Conservation (phyloP, 2,329 filamentous ascomycete genomes). For the Dothiorella sarmentorum region DNA sequence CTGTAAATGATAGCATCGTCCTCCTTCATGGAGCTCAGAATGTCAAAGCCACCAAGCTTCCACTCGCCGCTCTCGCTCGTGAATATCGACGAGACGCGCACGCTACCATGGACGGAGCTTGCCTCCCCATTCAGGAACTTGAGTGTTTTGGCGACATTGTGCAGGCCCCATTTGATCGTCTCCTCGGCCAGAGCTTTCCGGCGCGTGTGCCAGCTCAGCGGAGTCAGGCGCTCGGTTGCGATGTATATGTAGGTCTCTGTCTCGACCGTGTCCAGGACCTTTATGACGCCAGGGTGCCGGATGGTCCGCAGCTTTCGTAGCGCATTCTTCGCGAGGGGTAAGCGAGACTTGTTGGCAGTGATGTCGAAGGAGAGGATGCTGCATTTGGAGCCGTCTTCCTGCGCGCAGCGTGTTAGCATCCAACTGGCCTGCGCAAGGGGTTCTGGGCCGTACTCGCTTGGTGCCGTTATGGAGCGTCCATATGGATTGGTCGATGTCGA, state of each 20-base stretch:
- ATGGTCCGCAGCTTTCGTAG: constrained; percentile 90
- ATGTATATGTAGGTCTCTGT: constrained; percentile 96
- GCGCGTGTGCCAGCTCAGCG: constrained; percentile 85
- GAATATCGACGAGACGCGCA: constrained; percentile 83
- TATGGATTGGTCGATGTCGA: constrained; percentile 89
- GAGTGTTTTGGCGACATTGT: constrained; percentile 83
- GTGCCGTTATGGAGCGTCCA: constrained; percentile 97
- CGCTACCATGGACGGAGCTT: constrained; percentile 81
- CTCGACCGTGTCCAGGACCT: constrained; percentile 92
- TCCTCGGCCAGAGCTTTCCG: constrained; percentile 84
- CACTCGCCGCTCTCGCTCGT: constrained; percentile 96
- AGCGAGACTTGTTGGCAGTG: constrained; percentile 69
- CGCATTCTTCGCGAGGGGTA: constrained; percentile 89
- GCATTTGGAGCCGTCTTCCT: constrained; percentile 93
- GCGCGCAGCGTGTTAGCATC: neutral
- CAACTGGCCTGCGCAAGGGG: neutral
- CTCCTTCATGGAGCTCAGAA: constrained; percentile 91
- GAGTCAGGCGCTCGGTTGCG: constrained; percentile 84
- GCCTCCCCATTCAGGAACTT: constrained; percentile 97
- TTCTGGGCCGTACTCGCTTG: constrained; percentile 62
- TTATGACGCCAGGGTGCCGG: constrained; percentile 90
- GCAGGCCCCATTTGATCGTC: constrained; percentile 94
- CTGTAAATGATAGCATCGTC: constrained; percentile 92
- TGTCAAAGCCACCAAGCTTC: constrained; percentile 92
- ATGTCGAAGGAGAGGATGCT: constrained; percentile 97